Evolutionary conservation across 2,329 filamentous ascomycete species (phyloP), one percentile per base, ranked within the genome.

Genomic region (Pestalotiopsis sp.): DNA sequence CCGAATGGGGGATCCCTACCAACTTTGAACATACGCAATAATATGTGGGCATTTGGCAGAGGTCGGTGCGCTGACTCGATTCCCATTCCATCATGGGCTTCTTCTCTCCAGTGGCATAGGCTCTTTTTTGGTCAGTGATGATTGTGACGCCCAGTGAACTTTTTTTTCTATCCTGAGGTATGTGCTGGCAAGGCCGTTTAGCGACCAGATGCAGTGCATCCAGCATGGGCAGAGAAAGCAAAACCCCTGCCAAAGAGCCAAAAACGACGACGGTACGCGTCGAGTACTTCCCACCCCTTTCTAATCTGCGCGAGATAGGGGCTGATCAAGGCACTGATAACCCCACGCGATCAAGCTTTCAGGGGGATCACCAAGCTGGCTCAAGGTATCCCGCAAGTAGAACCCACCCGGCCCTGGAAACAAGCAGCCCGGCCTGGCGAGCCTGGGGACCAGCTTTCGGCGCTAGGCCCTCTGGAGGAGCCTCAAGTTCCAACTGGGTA

Each of bases 401-500:
- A 45, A 12, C 12, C 63, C 52, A 36, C 59, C 23, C 25, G 23
- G 25, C 25, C n/a, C 27, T 59, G n/a, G 12, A 20, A 17, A 25
- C 56, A 25, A n/a, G 20, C 20, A 25, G 23, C 17, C 56, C 56
- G 12, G 45, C 7, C 7, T 23, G 20, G 20, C 20, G 45, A 52
- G 14, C 25, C 56, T 58, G 56, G 56, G 36, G 59, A 25, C 27
- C 14, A 23, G 20, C 36, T 20, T 25, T 25, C 52, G 36, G 36
- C 39, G 58, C 63, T 64, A 66, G 62, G 57, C 68, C 49, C 27
- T 58, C 67, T 58, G 52, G 67, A 68, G 57, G 57, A 27, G 23
- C 23, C 57, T 59, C 23, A 27, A 59, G 13, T 59, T 36, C 31
- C 57, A 17, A 59, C 57, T 59, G 45, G 45, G 45, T 49, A 41